Base-by-base conservation (phyloP, 768 basidiomycete genomes). In the Phlebiopsis flavidoalba region DNA sequence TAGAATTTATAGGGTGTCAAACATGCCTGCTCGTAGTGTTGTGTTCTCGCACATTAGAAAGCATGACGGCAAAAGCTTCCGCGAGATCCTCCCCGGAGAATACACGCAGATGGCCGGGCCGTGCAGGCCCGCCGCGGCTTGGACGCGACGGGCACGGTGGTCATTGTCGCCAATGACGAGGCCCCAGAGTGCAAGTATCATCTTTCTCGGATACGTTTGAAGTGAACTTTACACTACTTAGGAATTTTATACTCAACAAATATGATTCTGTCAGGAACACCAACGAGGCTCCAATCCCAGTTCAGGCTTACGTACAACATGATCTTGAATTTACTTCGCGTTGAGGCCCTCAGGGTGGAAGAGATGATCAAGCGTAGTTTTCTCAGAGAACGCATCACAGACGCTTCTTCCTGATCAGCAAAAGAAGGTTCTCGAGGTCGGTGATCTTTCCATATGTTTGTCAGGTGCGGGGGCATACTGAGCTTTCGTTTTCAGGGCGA, bases 281-380 rank as follows among this genome's bases (percentile, higher is more conserved):
- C 97, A 1, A 89, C 89, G 59, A 95, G 95, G 72, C 83, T 99
- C 17, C 85, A 88, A 51, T 98, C 96, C 0, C 97, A 98, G 70
- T 99, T 99, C 79, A 83, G 97, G 58, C 80, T 99, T 64, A 99
- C 97, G 1, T 99, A 98, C 75, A 98, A 98, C 72, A 98, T 99
- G 97, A 98, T 99, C 63, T 75, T 99, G 62, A 99, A 99, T 70
- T 76, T 99, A 43, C 81, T 99, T 10, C 87, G 97, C 19, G 97
- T 99, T 10, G 97, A 99, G 70, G 95, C 97, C 0, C 79, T 99
- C 51, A 81, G 87, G 61, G 96, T 98, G 17, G 97, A 99, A 70
- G 97, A 99, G 74, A 99, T 99, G 97, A 98, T 99, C 71, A 98
- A 98, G 73, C 83, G 97, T 43, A 95, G 93, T 71, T 99, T n/a